Evolutionary conservation across 73 alveolate genomes (phyloP).

Genomic region (Paramecium sexaurelia): DNA sequence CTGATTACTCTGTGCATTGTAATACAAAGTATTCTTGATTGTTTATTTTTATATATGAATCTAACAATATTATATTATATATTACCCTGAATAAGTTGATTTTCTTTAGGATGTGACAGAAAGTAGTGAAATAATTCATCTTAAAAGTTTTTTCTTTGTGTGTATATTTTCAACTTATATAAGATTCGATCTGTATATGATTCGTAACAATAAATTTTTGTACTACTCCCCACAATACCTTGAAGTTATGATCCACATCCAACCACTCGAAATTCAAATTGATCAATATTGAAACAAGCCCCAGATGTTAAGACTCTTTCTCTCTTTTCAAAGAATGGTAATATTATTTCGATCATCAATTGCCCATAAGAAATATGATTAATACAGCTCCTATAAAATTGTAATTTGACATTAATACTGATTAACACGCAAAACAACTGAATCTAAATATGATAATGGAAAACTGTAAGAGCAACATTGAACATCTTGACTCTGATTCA

Average conservation of each 20-base stretch:
- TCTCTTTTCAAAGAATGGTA: conserved; percentile 17
- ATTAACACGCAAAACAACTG: neutral
- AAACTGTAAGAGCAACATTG: neutral
- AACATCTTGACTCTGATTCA: neutral
- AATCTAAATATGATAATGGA: neutral
- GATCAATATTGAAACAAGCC: neutral
- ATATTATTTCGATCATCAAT: neutral
- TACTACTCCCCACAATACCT: neutral
- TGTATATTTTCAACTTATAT: neutral
- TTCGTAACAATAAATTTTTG: conserved; percentile 22
- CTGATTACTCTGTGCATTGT: neutral
- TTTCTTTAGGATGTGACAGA: neutral
- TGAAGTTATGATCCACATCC: neutral
- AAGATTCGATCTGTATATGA: neutral
- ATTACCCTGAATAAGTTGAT: neutral
- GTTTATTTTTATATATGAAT: neutral
- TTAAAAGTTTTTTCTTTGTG: neutral
- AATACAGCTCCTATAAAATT: neutral
- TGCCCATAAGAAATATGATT: neutral
- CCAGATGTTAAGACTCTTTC: neutral
- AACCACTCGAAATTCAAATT: conserved; percentile 15
- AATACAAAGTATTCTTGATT: neutral
- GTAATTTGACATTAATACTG: neutral
- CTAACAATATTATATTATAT: neutral
- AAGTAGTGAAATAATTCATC: neutral